Base-by-base conservation (phyloP, 306 rosid species). In the Biancaea sappan region DNA sequence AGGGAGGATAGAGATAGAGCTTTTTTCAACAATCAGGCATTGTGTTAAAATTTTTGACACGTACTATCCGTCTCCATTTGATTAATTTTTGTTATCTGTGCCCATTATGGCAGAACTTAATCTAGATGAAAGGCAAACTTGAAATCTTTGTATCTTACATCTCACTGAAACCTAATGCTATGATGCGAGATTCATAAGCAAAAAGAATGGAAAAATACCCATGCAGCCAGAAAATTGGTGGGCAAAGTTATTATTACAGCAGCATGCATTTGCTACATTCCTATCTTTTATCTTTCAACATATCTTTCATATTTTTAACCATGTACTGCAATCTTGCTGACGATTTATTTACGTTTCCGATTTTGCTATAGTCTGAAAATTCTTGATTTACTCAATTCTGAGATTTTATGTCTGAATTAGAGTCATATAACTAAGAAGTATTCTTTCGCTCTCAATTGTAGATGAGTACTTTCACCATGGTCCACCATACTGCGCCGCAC, bases 381-480 rank as follows among this genome's bases (percentile, higher is more conserved):
- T 70, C 64, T 40, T 75, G 63, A 64, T 71, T 43, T 43, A 52
- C 25, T 14, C 40, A 29, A 53, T 71, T 26, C 40, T 35, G 8
- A 40, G 44, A 38, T 46, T 26, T 38, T 69, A 24, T 22, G 15
- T 21, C 56, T 34, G 47, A 71, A 44, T 58, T 58, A 11, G 54
- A 41, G 12, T 69, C 38, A 5, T 14, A 31, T 75, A 72, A 73
- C 78, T 78, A 80, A 84, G 62, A 56, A 58, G 47, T 66, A 29
- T 65, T 29, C 3, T 76, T 84, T 78, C 74, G 21, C 18, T 69
- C 71, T 40, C 46, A 29, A 32, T 57, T 41, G 37, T 74, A 94
- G 99, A 94, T 94, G 97, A 94, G 97, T 77, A 90, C 95, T 73
- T 94, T 94, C 91, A 94, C 97, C 69, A 92, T 94, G 99, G 99